A percentile compares a stretch with the other conserved stretches of the same genome.
Evolutionary conservation across 2,329 filamentous ascomycete species (phyloP).

Genomic region (Alternaria angustiovoidea): DNA sequence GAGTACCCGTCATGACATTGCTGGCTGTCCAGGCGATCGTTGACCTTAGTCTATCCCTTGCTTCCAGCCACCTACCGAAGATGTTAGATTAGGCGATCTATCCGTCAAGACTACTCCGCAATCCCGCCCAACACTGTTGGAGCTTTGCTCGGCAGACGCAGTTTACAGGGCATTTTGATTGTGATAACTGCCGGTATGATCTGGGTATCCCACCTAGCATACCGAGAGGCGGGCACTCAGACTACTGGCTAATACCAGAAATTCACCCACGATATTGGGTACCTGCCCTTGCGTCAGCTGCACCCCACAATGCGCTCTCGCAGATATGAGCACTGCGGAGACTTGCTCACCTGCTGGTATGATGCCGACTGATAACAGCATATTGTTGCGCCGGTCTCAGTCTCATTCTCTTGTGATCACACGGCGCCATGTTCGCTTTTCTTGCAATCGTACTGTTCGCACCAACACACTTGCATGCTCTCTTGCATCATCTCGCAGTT

Average conservation of each 20-base stretch:
- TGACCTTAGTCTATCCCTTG: not conserved
- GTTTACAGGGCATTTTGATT: not conserved
- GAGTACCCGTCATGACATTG: not conserved
- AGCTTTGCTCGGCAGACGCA: not conserved
- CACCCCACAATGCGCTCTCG: slow-evolving; percentile 24
- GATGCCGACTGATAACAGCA: not conserved
- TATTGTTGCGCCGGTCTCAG: not conserved
- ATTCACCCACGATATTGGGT: slow-evolving; percentile 19
- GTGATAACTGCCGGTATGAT: not conserved
- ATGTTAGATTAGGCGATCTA: not conserved
- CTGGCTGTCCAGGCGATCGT: not conserved
- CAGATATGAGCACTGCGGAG: not conserved
- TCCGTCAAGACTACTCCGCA: not conserved
- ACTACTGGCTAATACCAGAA: slow-evolving; percentile 7
- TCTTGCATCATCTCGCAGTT: slow-evolving; percentile 31
- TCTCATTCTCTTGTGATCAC: not conserved
- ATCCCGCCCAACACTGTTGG: not conserved
- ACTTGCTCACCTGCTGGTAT: not conserved
- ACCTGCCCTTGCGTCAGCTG: slow-evolving; percentile 21
- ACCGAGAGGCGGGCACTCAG: not conserved
- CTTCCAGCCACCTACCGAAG: not conserved
- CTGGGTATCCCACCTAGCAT: not conserved
- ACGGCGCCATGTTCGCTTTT: slow-evolving; percentile 14
- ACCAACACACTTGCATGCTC: slow-evolving; percentile 8
- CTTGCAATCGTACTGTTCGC: slow-evolving; percentile 15